These are phyloP conservation scores for Cornus florida DNA, from an alignment of 148 eudicot species.

Conservation along the genomic window DNA sequence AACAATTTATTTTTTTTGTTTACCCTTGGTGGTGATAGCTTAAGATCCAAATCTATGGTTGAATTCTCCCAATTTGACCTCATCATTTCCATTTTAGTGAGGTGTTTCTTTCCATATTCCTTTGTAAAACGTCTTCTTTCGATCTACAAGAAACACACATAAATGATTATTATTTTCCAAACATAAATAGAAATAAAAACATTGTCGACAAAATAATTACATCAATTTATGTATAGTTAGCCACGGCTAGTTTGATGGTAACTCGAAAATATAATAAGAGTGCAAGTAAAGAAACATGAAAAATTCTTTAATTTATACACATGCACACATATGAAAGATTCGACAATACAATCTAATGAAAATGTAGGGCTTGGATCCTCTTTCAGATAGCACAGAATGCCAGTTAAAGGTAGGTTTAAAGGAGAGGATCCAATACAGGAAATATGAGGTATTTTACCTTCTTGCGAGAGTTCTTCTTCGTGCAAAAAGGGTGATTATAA, in stretches of 20 bases:
- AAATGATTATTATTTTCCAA: neutral
- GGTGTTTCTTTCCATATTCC: neutral
- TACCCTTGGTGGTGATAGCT: neutral
- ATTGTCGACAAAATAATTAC: no score
- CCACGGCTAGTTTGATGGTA: neutral
- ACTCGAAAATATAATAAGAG: neutral
- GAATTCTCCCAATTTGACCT: neutral
- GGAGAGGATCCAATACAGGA: neutral
- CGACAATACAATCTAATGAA: no score
- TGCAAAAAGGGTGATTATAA: no score
- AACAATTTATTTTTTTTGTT: neutral
- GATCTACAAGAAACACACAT: conserved; percentile 1
- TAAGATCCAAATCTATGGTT: neutral
- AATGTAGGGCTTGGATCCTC: no score
- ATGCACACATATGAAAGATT: no score
- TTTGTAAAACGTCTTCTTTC: neutral
- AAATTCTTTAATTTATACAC: no score
- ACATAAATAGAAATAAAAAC: no score
- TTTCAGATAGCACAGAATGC: no score
- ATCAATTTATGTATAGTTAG: no score
- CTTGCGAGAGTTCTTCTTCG: neutral
- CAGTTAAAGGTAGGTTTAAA: neutral
- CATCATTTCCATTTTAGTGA: neutral
- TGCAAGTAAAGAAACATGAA: neutral
- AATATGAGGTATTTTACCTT: no score